A percentile compares a stretch with the other conserved stretches of the same genome.
Evolutionary conservation across 2,329 filamentous ascomycete species (phyloP).

Genomic region (Diplodia sapinea): DNA sequence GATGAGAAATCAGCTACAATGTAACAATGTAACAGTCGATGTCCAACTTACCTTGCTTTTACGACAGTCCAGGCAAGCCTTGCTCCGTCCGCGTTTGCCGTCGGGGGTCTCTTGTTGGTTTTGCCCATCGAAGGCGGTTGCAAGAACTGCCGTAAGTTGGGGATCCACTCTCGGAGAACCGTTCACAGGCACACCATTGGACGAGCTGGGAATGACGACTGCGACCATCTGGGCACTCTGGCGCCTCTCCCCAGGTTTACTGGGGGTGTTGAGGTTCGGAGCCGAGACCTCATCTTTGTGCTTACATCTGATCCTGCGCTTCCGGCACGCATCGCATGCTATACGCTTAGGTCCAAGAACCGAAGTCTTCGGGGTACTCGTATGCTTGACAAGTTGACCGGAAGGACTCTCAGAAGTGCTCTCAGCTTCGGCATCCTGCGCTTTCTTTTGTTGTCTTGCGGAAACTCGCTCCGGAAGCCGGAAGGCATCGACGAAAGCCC

Average conservation of each 20-base stretch:
- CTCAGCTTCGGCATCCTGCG: conserved; percentile 32
- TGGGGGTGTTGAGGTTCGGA: conserved; percentile 2
- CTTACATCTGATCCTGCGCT: conserved; percentile 66
- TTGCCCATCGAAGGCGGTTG: conserved; percentile 32
- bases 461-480: conserved; percentile 51
- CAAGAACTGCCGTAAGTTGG: conserved; percentile 18
- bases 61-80: conserved; percentile 69
- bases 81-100: conserved; percentile 64
- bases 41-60: conserved; percentile 66
- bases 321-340: conserved; percentile 67
- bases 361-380: conserved; percentile 61
- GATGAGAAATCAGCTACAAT: conserved; percentile 36
- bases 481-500: conserved; percentile 53
- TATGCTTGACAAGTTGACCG: conserved; percentile 45
- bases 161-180: conserved; percentile 38
- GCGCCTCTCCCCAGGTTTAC: conserved; percentile 16
- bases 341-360: conserved; percentile 65
- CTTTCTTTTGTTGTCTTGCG: conserved; percentile 43
- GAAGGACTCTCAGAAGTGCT: neutral
- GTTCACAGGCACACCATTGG: conserved; percentile 3
- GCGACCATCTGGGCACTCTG: conserved; percentile 28
- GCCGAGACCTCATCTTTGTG: conserved; percentile 62
- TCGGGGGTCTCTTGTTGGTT: conserved; percentile 47
- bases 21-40: neutral
- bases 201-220: conserved; percentile 23